Conservation (phyloP, 192 early-diverging fungal genomes). For the Mortierella alpina region DNA sequence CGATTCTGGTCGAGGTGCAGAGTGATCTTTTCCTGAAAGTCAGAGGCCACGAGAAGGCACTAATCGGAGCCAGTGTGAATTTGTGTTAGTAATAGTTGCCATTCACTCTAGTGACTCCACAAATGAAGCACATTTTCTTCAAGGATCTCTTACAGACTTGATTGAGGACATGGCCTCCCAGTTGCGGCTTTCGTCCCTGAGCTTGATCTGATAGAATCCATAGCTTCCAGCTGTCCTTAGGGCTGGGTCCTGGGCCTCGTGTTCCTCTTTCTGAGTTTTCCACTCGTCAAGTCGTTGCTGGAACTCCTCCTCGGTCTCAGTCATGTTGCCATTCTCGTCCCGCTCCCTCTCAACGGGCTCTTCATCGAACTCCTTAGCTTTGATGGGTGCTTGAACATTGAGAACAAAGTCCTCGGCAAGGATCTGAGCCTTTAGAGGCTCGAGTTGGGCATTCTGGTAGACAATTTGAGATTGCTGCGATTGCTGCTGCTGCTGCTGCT, state of each 20-base stretch:
- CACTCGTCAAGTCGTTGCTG: conserved; percentile 32
- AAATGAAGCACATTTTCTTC: not conserved
- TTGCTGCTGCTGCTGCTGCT: conserved; percentile 20
- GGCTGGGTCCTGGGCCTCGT: not conserved
- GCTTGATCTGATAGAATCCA: conserved; percentile 48
- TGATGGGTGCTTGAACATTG: conserved; percentile 35
- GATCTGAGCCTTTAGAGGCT: not conserved
- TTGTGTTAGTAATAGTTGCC: not conserved
- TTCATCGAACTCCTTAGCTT: not conserved
- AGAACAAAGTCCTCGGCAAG: conserved; percentile 39
- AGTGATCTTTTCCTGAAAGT: conserved; percentile 36
- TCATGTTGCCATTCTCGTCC: conserved; percentile 15
- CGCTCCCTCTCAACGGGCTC: not conserved
- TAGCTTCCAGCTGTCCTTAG: conserved; percentile 31
- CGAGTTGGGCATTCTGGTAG: conserved; percentile 18
- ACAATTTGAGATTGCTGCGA: conserved; percentile 3
- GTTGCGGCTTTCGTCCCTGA: conserved; percentile 36
- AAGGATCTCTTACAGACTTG: conserved; percentile 38
- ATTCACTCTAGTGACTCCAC: too few relatives aligned
- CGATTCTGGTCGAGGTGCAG: conserved; percentile 41
- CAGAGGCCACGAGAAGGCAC: conserved; percentile 43
- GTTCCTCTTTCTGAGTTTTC: conserved; percentile 28
- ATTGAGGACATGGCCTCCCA: conserved; percentile 50
- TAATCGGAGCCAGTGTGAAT: not conserved
- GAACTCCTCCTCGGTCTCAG: conserved; percentile 44